phyloP scores from a whole-genome alignment of 129 eudicot genomes.

The Escallonia rubra region DNA sequence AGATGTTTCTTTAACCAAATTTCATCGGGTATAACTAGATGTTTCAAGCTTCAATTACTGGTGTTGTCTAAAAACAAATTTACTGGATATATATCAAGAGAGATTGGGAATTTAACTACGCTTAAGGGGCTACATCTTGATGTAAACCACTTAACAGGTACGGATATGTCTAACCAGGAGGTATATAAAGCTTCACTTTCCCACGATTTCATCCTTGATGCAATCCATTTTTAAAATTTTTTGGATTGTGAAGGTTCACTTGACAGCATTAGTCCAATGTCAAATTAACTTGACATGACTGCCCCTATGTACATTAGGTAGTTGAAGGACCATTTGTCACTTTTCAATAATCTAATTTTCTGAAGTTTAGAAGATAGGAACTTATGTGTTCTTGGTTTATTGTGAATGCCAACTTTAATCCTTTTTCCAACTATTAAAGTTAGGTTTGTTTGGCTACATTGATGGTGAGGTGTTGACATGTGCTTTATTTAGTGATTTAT shows the following conservation, averaged over 20 bases:
- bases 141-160: too few relatives aligned
- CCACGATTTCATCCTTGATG: conserved; percentile 1
- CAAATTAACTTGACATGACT: neutral
- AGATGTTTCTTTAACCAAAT: too few relatives aligned
- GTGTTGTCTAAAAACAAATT: too few relatives aligned
- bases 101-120: too few relatives aligned
- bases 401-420: too few relatives aligned
- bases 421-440: too few relatives aligned
- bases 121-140: too few relatives aligned
- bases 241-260: neutral
- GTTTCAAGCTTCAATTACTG: too few relatives aligned
- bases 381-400: neutral
- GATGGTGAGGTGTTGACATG: neutral
- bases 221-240: neutral
- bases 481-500: neutral
- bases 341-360: neutral
- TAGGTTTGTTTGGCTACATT: neutral
- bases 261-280: neutral
- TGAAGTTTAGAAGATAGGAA: neutral
- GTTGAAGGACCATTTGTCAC: neutral
- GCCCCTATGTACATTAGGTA: neutral
- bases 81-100: too few relatives aligned
- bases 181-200: neutral
- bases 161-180: too few relatives aligned
- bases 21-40: too few relatives aligned